These are phyloP conservation scores for Diaporthe sp. DNA, from an alignment of 2,329 filamentous ascomycete species.

Conservation along the genomic window DNA sequence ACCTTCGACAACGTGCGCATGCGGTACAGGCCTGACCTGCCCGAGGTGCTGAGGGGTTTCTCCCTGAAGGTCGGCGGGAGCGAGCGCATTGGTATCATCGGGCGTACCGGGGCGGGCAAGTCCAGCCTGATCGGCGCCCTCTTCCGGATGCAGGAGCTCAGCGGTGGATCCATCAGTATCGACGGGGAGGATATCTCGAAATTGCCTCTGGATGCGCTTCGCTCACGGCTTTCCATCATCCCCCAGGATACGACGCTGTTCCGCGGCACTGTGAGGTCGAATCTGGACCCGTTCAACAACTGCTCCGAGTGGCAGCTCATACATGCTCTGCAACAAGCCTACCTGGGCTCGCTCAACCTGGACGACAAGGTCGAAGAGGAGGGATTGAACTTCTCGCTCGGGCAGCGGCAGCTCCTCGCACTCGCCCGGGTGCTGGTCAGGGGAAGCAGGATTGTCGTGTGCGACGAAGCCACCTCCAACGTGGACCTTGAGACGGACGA, in stretches of 20 bases:
- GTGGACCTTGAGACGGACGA: constrained; percentile 82
- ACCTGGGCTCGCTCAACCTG: constrained; percentile 55
- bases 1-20: constrained; percentile 78
- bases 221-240: constrained; percentile 84
- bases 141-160: constrained; percentile 80
- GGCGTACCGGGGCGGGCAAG: constrained; percentile 86
- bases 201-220: constrained; percentile 80
- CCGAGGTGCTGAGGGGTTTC: constrained; percentile 74
- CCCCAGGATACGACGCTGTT: constrained; percentile 89
- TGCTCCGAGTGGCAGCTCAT: constrained; percentile 16
- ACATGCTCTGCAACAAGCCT: constrained; percentile 15
- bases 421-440: constrained; percentile 80
- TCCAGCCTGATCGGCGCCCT: constrained; percentile 86
- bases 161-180: constrained; percentile 72
- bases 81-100: constrained; percentile 67
- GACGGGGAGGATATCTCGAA: constrained; percentile 79
- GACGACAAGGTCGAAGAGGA: constrained; percentile 75
- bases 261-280: constrained; percentile 58
- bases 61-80: constrained; percentile 48
- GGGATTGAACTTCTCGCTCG: constrained; percentile 76
- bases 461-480: constrained; percentile 83
- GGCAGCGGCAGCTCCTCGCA: constrained; percentile 78
- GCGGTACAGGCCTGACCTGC: constrained; percentile 76
- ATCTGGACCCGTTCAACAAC: constrained; percentile 27
- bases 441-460: constrained; percentile 77